A percentile compares a stretch with the other conserved stretches of the same genome.
Conservation (phyloP, 1,284 basidiomycete species). For the Cystobasidium pallidum region DNA sequence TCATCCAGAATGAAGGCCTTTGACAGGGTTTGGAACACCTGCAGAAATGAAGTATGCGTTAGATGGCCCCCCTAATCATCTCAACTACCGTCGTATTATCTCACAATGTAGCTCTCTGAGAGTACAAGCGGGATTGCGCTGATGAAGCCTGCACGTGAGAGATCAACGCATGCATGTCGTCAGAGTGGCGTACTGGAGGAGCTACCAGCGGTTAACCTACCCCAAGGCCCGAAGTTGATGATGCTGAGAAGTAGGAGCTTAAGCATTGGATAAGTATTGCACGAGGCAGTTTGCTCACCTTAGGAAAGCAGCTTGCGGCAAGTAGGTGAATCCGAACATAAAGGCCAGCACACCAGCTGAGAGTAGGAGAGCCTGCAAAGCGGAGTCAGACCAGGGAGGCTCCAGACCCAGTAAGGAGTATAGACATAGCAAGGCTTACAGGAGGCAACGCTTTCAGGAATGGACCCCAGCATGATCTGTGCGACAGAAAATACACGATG, state of each 20-base stretch:
- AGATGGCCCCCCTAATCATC: neutral
- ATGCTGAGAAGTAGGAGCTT: slow-evolving; percentile 1
- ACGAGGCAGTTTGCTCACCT: neutral
- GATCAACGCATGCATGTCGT: slow-evolving; percentile 16
- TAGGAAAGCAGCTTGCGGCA: slow-evolving; percentile 40
- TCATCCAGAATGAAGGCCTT: slow-evolving; percentile 43
- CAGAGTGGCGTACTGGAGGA: slow-evolving; percentile 8
- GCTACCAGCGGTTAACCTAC: neutral
- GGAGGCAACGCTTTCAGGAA: slow-evolving; percentile 41
- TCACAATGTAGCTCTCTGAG: slow-evolving; percentile 35
- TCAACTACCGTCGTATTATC: neutral
- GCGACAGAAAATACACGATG: slow-evolving; percentile 30
- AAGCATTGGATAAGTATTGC: neutral
- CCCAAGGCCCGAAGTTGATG: slow-evolving; percentile 37
- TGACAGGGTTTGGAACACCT: slow-evolving; percentile 38
- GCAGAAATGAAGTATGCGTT: neutral
- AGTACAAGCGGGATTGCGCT: slow-evolving; percentile 29
- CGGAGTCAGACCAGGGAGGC: neutral
- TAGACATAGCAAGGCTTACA: slow-evolving; percentile 9
- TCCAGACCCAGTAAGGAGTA: too few species aligned
- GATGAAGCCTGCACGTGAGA: slow-evolving; percentile 30
- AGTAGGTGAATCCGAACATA: slow-evolving; percentile 41
- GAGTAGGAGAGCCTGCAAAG: slow-evolving; percentile 34
- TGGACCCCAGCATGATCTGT: slow-evolving; percentile 36
- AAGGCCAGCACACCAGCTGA: slow-evolving; percentile 30